Evolutionary conservation across 2,329 filamentous ascomycete genomes (phyloP), one percentile per base, ranked within the genome.

Genomic region (Keithomyces neogunnii): DNA sequence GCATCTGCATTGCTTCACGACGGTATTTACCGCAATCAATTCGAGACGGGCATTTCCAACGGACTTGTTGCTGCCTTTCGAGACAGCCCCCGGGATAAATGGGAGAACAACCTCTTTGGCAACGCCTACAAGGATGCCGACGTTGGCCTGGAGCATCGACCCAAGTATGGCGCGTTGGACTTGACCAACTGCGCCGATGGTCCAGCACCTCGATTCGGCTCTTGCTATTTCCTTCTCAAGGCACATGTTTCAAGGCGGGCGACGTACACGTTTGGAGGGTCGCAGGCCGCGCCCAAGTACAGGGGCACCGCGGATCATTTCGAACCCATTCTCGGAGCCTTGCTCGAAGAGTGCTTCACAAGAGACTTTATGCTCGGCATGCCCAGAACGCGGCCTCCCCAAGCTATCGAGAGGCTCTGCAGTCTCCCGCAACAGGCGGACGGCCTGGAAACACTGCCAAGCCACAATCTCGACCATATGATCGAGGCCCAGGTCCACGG

Each of bases 401-500:
- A n/a, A 19, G 36, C 57, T 19, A 30, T 56, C 31, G 44, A 53
- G 3, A 38, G 38, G 7, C 45, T 53, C 26, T 46, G 43, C 42
- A 11, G 11, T 6, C 33, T 35, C 29, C 42, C 26, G 52, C 30
- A 9, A 1, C 38, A 35, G 11, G 33, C 2, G 6, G 33, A 35
- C 11, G 33, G 47, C 45, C 31, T 44, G 13, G 31, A 8, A 10
- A 31, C 32, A 9, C 47, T 47, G 19, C 19, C 19, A 28, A 58
- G 53, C 31, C 53, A 48, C 28, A 60, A 59, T 35, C 50, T 60
- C 7, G 54, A 59, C 38, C 56, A 56, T 28, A 36, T 58, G 11
- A 53, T 60, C 29, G 58, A 60, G 47, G 57, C 54, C 30, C 58
- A 59, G 33, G 46, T 60, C 10, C 57, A 60, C 19, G 57, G 57